phyloP scores from a whole-genome alignment of 192 early-diverging fungal species.

The Podila epicladia region DNA sequence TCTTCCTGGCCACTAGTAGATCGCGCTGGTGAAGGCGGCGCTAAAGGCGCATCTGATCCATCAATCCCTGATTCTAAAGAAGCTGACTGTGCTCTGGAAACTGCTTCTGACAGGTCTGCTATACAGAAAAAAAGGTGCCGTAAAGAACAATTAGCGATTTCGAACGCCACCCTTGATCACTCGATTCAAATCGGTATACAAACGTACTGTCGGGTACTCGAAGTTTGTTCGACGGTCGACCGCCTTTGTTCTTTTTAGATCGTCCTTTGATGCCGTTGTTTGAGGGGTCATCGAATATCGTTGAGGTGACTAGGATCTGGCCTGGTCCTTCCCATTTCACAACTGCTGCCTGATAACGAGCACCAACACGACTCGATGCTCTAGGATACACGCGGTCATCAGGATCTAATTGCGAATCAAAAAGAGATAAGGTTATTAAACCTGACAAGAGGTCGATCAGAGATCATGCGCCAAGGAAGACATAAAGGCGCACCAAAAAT shows the following conservation, averaged over 20 bases:
- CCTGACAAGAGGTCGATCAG: background rate
- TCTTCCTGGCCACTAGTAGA: constrained; percentile 19
- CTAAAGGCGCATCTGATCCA: constrained; percentile 12
- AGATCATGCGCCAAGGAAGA: background rate
- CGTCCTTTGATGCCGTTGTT: constrained; percentile 29
- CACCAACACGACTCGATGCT: constrained; percentile 82
- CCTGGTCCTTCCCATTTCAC: constrained; percentile 64
- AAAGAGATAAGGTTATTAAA: no score
- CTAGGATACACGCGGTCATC: constrained; percentile 83
- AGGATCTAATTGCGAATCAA: constrained; percentile 52
- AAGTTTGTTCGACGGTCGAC: constrained; percentile 27
- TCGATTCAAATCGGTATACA: background rate
- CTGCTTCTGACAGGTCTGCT: constrained; percentile 7
- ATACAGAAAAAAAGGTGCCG: background rate
- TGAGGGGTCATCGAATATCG: constrained; percentile 43
- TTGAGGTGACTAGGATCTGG: constrained; percentile 41
- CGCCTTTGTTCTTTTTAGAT: constrained; percentile 52
- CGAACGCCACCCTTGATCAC: constrained; percentile 3
- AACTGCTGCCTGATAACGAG: constrained; percentile 82
- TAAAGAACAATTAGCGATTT: no score
- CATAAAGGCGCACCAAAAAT: constrained; percentile 61
- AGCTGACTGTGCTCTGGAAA: constrained; percentile 27
- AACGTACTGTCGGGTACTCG: constrained; percentile 28
- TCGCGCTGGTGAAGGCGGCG: constrained; percentile 32
- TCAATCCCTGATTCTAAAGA: constrained; percentile 16